A percentile compares a stretch with the other conserved stretches of the same genome.
These are phyloP conservation scores for Epithele typhae DNA, from an alignment of 768 basidiomycete genomes.

Conservation along the genomic window DNA sequence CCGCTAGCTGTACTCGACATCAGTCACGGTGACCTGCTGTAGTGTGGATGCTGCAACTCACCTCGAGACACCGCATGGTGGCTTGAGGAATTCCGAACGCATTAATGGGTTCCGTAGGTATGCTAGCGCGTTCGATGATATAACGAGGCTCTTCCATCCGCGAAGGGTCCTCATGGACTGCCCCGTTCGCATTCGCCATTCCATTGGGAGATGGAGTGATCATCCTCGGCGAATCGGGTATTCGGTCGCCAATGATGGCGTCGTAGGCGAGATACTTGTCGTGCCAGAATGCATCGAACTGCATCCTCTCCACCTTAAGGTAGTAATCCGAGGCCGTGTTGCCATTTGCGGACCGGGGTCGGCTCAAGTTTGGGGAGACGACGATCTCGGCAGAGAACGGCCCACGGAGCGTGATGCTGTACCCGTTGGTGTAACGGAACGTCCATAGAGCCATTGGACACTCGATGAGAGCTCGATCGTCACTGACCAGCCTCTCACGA, in stretches of 20 bases:
- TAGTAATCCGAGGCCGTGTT: conserved; percentile 13
- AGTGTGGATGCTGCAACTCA: conserved; percentile 26
- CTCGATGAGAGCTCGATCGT: conserved; percentile 51
- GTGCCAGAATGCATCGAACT: conserved; percentile 68
- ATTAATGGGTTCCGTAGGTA: conserved; percentile 82
- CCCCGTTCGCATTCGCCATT: not conserved
- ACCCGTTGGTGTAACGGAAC: conserved; percentile 75
- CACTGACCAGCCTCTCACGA: conserved; percentile 55
- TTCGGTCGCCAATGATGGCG: conserved; percentile 48
- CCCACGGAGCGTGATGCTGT: conserved; percentile 71
- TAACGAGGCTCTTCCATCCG: conserved; percentile 63
- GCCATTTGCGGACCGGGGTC: conserved; percentile 2
- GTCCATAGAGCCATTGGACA: conserved; percentile 77
- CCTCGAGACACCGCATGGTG: conserved; percentile 86
- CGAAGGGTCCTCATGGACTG: conserved; percentile 49
- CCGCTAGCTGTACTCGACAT: conserved; percentile 52
- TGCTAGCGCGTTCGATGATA: conserved; percentile 53
- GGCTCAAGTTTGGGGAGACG: conserved; percentile 25
- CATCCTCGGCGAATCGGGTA: conserved; percentile 36
- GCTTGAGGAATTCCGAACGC: conserved; percentile 87
- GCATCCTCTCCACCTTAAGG: conserved; percentile 69
- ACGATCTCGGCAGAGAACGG: conserved; percentile 65
- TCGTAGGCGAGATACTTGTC: conserved; percentile 75
- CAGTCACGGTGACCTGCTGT: conserved; percentile 5
- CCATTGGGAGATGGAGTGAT: conserved; percentile 14